A percentile compares a stretch with the other conserved stretches of the same genome.
phyloP scores from a whole-genome alignment of 345 rosid species.

The Moricandia arvensis region DNA sequence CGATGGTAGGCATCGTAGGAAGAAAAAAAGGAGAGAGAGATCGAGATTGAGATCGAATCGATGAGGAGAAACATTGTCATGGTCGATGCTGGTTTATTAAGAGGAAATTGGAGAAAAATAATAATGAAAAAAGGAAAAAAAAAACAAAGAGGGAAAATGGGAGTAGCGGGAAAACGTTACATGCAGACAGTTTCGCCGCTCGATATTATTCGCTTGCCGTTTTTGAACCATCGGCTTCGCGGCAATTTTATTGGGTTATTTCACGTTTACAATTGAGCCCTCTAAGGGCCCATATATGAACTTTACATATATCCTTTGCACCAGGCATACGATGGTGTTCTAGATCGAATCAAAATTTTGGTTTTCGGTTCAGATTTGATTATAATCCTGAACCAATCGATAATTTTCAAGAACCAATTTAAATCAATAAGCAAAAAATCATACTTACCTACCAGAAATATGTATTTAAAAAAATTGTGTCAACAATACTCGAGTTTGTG shows the following conservation, averaged over 20 bases:
- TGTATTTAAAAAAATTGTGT: no score
- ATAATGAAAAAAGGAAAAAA: constrained; percentile 9
- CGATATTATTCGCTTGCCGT: constrained; percentile 13
- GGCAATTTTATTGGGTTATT: neutral
- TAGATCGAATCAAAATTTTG: no score
- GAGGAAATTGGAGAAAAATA: constrained; percentile 11
- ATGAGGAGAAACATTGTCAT: constrained; percentile 29
- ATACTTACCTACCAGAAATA: no score
- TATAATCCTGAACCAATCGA: no score
- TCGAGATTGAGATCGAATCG: neutral
- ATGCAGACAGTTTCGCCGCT: constrained; percentile 35
- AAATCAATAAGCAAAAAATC: no score
- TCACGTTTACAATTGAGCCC: neutral
- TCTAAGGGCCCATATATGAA: neutral
- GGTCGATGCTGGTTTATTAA: constrained; percentile 29
- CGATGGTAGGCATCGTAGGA: constrained; percentile 55
- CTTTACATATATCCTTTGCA: no score
- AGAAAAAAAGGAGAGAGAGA: neutral
- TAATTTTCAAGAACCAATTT: no score
- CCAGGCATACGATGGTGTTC: no score
- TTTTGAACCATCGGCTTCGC: neutral
- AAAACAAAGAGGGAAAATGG: constrained; percentile 26
- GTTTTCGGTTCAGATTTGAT: no score
- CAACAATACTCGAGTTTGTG: no score
- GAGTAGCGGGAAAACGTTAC: constrained; percentile 46